Evolutionary conservation across 139 green algal species (phyloP), one percentile per base, ranked within the genome.

Genomic region (Micromonas commoda): DNA sequence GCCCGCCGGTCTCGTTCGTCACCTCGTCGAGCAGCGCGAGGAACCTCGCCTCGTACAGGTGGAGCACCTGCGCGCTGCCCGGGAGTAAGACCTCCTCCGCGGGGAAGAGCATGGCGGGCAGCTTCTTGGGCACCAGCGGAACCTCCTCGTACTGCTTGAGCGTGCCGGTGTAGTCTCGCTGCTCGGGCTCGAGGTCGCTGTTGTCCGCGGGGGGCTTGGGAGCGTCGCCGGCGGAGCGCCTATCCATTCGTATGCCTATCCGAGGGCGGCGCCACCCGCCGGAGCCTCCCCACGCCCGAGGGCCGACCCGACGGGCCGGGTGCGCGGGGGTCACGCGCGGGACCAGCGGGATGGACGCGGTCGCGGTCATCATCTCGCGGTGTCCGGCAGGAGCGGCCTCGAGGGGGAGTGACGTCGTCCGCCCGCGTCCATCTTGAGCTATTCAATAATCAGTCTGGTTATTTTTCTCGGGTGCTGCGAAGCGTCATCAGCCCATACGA

Each of bases 1-100:
- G 51, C 20, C 72, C 70, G 57, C 80, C 75, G 57, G 33, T 35
- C 29, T 29, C 37, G 20, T 57, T 29, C 26, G 81, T 54, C n/a
- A 77, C 81, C 66, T 86, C 71, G 2, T 90, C 83, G n/a, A 90
- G 64, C 57, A 90, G 9, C 0, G 82, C 75, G 3, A 90, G 69
- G 73, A 85, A 90, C 20, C 84, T 80, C 1, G 84, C 82, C 64
- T 90, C 86, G 60, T 87, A 90, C 45, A 90, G 79, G 80, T 90
- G 84, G 20, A 90, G 80, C 2, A 81, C 86, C 73, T 86, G 85
- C 19, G 29, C 23, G 2, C 31, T 64, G 45, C 79, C 81, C 45
- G 84, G 84, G 35, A 83, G 23, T 13, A 88, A 61, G 4, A 81
- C 57, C 64, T 88, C 81, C 2, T 71, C 70, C 33, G 66, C 45